Base-by-base conservation (phyloP, 2,329 filamentous ascomycete species). In the Nemania diffusa region DNA sequence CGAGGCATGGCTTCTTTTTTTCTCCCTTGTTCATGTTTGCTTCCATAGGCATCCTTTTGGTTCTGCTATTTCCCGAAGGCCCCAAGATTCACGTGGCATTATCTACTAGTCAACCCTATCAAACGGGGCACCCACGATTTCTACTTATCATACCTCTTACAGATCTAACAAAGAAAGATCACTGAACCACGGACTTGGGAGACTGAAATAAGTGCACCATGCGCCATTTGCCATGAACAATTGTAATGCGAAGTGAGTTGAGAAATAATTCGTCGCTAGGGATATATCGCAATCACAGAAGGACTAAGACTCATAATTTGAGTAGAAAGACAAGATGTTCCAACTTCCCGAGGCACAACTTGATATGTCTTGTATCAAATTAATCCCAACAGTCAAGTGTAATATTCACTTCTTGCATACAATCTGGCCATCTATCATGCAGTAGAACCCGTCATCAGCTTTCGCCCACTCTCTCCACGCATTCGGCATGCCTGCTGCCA, bases 391-490 rank as follows among this genome's bases (percentile, higher is more conserved):
- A 5, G 15, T 44, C 9, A 11, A 22, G 15, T 24, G 3, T 11
- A 20, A 11, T 11, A 20, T 34, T 60, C 50, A 67, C 50, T 71
- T 71, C 11, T 3, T 53, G 29, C 69, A 70, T 22, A 71, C 60
- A n/a, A 70, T 56, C 68, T 70, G 59, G 4, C 67, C 64, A 48
- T 70, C 62, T 46, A 61, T 24, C 22, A 48, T 11, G 2, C 40
- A 68, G 53, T 59, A 69, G 56, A 69, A 71, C 2, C 29, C 69
- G 52, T 67, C 67, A 6, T 65, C 58, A 11, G 6, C 17, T 42
- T 52, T 53, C 2, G 57, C 64, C 67, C 69, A 71, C 2, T 53
- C 48, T 60, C 69, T 55, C 67, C 67, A 71, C 29, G 63, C 69
- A 20, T 44, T 9, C 6, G 62, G 13, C 58, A 69, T 69, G n/a